Evolutionary conservation across 805 yeast genomes (phyloP), one percentile per base, ranked within the genome.

Genomic region (Wickerhamomyces tratensis): DNA sequence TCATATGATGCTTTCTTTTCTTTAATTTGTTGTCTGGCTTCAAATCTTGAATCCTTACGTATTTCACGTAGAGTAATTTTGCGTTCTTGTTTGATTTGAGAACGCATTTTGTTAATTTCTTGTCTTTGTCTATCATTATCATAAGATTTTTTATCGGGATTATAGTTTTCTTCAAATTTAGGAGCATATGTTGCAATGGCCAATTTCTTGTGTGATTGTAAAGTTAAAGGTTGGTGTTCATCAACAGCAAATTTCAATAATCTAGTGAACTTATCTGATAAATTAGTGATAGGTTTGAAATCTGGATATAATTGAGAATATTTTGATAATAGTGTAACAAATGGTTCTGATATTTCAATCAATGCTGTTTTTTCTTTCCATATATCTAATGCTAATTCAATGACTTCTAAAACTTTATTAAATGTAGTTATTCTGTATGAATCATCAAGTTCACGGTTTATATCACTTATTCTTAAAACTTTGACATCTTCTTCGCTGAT

Each of bases 101-200:
- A 79, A 64, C 76, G 77, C 69, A 91, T 75, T 71, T 93, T 93
- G 59, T 72, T 74, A 52, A 86, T 65, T 62, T 93, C 98, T 51
- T 80, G 86, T 63, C 93, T 74, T 46, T 82, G 79, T 51, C 79
- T 72, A 59, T 89, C 84, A 41, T 83, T 75, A 61, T 91, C 96
- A 61, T 87, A 84, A 8, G 94, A 85, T 67, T 86, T 89, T 76
- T 80, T 86, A 58, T 87, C 96, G 43, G 96, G 96, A 66, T 89
- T 91, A 76, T 82, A 93, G 69, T 88, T 87, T 56, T 87, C 98
- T 65, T 91, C 97, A 60, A 83, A 93, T 64, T 85, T 81, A 49
- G 99, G 99, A 34, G 88, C 83, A 54, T 74, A 75, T 2, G 95
- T 75, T 36, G 88, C 81, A 56, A 93, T 84, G 4, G 96, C 84